Conservation (phyloP, 345 rosid genomes). For the Syzygium aromaticum region DNA sequence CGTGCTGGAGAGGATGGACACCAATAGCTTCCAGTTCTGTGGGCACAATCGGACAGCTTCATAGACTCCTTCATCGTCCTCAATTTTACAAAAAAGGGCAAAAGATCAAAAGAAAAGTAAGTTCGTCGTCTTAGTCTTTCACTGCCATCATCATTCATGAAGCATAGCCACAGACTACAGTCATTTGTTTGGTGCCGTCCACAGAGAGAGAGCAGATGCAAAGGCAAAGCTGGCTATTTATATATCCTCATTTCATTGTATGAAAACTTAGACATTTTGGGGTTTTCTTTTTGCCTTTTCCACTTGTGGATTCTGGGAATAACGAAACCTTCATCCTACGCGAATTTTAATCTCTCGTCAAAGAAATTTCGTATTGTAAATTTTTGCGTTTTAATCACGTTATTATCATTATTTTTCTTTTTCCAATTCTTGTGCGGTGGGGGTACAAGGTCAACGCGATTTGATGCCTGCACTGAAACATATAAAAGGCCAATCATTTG, state of each 20-base stretch:
- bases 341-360: neutral
- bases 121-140: neutral
- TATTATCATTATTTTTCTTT: neutral
- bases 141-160: neutral
- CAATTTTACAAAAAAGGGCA: neutral
- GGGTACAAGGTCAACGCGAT: neutral
- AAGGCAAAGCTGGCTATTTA: neutral
- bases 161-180: neutral
- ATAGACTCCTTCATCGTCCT: neutral
- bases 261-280: neutral
- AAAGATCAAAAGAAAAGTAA: neutral
- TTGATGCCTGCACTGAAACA: neutral
- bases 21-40: conserved; percentile 47
- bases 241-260: neutral
- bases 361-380: neutral
- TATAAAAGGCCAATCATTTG: neutral
- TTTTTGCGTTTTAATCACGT: neutral
- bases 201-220: neutral
- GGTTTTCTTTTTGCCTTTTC: neutral
- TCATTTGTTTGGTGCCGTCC: neutral
- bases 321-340: neutral
- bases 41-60: conserved; percentile 7
- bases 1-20: conserved; percentile 72
- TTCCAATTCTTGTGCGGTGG: neutral
- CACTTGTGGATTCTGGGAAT: neutral